Evolutionary conservation across 257 asterid genomes (phyloP), one percentile per base, ranked within the genome.

Genomic region (Anisodus acutangulus): DNA sequence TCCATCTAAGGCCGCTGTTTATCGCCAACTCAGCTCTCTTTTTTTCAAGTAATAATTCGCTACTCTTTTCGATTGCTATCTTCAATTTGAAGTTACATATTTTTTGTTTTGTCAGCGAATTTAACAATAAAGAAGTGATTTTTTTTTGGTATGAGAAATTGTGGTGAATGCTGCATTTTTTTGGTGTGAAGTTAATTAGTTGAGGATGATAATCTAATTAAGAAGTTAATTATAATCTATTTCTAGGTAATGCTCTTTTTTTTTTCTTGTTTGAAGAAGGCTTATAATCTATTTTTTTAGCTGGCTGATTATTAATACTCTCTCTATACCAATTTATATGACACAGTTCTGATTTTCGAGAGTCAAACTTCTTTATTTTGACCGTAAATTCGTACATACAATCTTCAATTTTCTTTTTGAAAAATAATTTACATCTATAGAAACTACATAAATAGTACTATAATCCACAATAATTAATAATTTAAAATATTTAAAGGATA

Each of bases 1-100:
- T 85, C 98, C 99, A 0, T 93, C 95, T 5, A 92, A 59, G 8
- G 94, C 91, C 1, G 95, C 98, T 19, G 87, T 95, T 69, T 88
- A 88, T 84, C 83, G 85, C n/a, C 91, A 91, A 85, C 92, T 97
- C 78, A 93, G 93, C 88, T 88, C 97, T 58, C 59, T 92, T 82
- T 94, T 97, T 67, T 95, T 93, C 90, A 91, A 94, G 95, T 95
- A 88, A 82, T 87, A 82, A 22, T 80, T 9, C 54, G 8, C 54
- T 16, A 8, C 26, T 22, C 26, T 22, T 22, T 22, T 22, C 26
- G 26, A 22, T 22, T 22, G 26, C 26, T 22, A 22, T 22, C 26
- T 22, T 22, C 26, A 22, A 22, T 22, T 22, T 22, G 0, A 39
- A 39, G 43, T 39, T 39, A 39, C 43, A 39, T 39, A 39, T 39